phyloP scores from a whole-genome alignment of 2,329 filamentous ascomycete species.

The Diaporthe sp. region DNA sequence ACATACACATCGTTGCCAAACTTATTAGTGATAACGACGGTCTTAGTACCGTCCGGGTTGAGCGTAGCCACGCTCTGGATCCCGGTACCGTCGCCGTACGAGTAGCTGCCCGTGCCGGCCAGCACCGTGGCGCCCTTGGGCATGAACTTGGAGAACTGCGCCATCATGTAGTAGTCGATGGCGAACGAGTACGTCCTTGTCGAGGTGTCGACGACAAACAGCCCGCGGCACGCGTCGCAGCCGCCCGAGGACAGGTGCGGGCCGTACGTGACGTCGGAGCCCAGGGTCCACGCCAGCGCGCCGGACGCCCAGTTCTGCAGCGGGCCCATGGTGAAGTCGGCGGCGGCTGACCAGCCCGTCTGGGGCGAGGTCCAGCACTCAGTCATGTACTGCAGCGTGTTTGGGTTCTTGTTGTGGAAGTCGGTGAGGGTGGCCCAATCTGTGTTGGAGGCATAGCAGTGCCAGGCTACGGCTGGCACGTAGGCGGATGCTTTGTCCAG shows the following conservation, averaged over 20 bases:
- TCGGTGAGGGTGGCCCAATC: conserved; percentile 50
- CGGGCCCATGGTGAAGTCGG: conserved; percentile 59
- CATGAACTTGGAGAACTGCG: conserved; percentile 62
- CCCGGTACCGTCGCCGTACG: conserved; percentile 50
- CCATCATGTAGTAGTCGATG: conserved; percentile 64
- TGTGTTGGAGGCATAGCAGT: conserved; percentile 51
- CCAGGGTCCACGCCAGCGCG: conserved; percentile 56
- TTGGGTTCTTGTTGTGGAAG: conserved; percentile 53
- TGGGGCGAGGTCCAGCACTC: conserved; percentile 55
- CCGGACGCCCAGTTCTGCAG: conserved; percentile 60
- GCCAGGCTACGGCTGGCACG: conserved; percentile 51
- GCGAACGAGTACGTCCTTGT: conserved; percentile 55
- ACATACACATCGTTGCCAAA: conserved; percentile 57
- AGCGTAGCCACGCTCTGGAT: conserved; percentile 57
- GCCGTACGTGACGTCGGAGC: conserved; percentile 53
- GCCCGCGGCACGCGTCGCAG: conserved; percentile 57
- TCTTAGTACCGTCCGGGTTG: conserved; percentile 57
- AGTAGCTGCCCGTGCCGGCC: conserved; percentile 54
- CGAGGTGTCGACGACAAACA: conserved; percentile 65
- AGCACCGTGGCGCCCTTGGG: conserved; percentile 55
- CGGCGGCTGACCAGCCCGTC: conserved; percentile 50
- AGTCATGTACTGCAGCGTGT: conserved; percentile 57
- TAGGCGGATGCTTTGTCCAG: conserved; percentile 45
- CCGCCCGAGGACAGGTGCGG: conserved; percentile 53
- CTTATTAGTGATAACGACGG: conserved; percentile 59